Evolutionary conservation across 441 rosid species (phyloP).

Genomic region (Geranium incanum): DNA sequence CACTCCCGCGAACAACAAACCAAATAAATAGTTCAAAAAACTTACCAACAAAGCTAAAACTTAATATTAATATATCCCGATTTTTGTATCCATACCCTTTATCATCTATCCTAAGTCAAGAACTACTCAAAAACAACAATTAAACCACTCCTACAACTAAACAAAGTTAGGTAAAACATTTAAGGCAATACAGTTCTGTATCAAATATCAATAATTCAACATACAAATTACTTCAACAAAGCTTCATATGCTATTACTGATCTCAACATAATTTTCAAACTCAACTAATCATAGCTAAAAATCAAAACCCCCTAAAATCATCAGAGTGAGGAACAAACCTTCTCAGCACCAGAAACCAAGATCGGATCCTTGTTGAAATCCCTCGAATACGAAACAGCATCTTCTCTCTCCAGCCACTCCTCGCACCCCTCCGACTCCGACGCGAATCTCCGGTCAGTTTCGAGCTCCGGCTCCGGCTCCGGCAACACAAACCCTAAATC

Average conservation of each 20-base stretch:
- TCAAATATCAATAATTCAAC: too few species aligned
- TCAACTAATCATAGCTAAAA: neutral
- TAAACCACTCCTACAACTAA: too few species aligned
- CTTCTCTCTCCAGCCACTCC: conserved; percentile 73
- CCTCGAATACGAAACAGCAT: conserved; percentile 47
- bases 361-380: conserved; percentile 64
- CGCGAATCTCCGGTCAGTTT: too few species aligned
- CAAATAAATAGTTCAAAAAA: neutral
- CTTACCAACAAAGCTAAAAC: neutral
- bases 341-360: conserved; percentile 41
- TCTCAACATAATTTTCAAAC: neutral
- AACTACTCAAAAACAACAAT: too few species aligned
- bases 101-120: too few species aligned
- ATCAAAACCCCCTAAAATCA: neutral
- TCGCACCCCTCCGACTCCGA: conserved; percentile 36
- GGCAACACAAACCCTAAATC: conserved; percentile 11
- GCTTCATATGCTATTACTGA: too few species aligned
- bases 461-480: too few species aligned
- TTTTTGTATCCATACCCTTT: too few species aligned
- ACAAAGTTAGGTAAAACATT: too few species aligned
- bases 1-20: neutral
- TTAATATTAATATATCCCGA: too few species aligned
- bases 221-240: too few species aligned
- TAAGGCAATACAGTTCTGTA: neutral
- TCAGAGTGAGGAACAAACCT: conserved; percentile 34